Percentiles rank a stretch among this genome's conserved stretches.
These are phyloP conservation scores for Cadophora sp. DNA, from an alignment of 2,329 filamentous ascomycete species.

Conservation along the genomic window DNA sequence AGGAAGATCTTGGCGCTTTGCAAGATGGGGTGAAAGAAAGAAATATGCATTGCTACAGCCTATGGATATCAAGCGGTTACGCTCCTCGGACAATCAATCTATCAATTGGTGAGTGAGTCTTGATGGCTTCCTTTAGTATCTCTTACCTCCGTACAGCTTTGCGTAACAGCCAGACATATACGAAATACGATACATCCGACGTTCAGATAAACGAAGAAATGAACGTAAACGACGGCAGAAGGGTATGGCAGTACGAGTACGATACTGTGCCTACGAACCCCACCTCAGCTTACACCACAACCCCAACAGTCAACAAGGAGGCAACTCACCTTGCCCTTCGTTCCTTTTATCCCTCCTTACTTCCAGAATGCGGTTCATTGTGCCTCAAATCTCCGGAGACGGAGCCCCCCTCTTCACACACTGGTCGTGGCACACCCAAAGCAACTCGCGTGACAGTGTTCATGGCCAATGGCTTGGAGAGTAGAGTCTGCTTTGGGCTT, in stretches of 20 bases:
- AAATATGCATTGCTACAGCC: background rate
- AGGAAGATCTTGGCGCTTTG: background rate
- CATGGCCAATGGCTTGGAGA: background rate
- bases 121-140: too few species aligned
- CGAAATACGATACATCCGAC: background rate
- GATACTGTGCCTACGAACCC: too few species aligned
- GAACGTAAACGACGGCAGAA: background rate
- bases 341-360: too few species aligned
- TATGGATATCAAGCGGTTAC: background rate
- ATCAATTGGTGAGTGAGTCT: too few species aligned
- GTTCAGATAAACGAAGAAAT: background rate
- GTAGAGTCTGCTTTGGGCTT: background rate
- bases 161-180: background rate
- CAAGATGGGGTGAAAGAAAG: background rate
- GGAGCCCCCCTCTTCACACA: constrained; percentile 9
- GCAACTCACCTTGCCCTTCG: background rate
- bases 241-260: constrained; percentile 1
- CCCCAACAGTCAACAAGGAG: too few species aligned
- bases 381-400: constrained; percentile 13
- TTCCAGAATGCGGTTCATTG: constrained; percentile 5
- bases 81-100: too few species aligned
- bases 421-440: constrained; percentile 1
- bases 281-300: too few species aligned
- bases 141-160: too few species aligned
- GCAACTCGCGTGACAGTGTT: constrained; percentile 2